phyloP scores from a whole-genome alignment of 257 asterid genomes.

The Solanum sejunctum region DNA sequence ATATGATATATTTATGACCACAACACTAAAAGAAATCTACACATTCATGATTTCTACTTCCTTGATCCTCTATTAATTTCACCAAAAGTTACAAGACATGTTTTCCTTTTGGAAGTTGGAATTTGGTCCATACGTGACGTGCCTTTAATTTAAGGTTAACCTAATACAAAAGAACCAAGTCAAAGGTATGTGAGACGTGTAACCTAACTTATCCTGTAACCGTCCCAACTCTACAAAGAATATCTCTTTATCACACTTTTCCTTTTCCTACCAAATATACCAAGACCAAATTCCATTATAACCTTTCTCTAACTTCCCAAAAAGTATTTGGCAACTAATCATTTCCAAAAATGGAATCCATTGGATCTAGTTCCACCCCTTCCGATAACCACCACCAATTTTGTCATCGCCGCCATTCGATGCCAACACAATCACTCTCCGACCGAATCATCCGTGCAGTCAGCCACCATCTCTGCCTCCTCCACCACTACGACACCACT shows the following conservation, averaged over 20 bases:
- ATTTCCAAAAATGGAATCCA: conserved; percentile 38
- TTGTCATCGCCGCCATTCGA: conserved; percentile 13
- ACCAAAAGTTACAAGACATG: too few species aligned
- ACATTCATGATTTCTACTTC: too few species aligned
- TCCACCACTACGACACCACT: conserved; percentile 61
- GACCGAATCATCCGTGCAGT: conserved; percentile 66
- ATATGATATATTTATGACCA: too few species aligned
- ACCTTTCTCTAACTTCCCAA: neutral
- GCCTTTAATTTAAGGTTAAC: conserved; percentile 28
- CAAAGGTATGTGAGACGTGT: neutral
- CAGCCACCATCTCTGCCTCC: conserved; percentile 81
- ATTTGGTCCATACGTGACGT: conserved; percentile 5
- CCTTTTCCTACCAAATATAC: neutral
- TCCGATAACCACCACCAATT: conserved; percentile 15
- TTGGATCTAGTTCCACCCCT: conserved; percentile 39
- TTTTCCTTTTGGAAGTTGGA: too few species aligned
- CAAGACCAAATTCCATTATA: conserved; percentile 11
- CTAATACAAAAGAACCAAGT: conserved; percentile 10
- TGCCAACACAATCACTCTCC: conserved; percentile 40
- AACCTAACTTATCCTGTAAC: neutral
- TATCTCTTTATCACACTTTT: conserved; percentile 5
- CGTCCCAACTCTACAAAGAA: conserved; percentile 49
- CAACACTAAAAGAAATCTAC: too few species aligned
- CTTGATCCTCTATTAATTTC: too few species aligned
- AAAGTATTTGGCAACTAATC: neutral